Conservation (phyloP, 768 basidiomycete genomes). For the Termitomyces sp. region DNA sequence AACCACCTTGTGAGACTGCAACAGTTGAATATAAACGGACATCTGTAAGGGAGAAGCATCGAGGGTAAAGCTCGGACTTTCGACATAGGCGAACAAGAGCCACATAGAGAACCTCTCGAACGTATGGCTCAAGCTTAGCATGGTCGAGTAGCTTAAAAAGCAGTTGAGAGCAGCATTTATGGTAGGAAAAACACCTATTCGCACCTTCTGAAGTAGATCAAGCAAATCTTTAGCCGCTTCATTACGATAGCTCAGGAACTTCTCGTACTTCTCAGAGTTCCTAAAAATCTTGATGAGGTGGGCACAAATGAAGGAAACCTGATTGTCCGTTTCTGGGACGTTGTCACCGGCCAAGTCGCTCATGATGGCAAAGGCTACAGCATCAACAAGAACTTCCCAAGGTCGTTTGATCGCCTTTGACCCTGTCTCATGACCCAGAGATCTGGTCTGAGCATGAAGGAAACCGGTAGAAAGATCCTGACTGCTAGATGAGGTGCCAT, state of each 20-base stretch:
- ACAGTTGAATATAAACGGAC: not conserved
- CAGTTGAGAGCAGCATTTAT: not conserved
- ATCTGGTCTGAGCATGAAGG: not conserved
- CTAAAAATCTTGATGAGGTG: not conserved
- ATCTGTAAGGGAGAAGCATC: constrained; percentile 17
- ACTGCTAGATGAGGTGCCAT: not conserved
- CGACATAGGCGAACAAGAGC: too few relatives aligned
- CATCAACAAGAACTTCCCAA: not conserved
- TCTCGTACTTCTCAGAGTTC: not conserved
- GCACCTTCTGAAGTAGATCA: constrained; percentile 4
- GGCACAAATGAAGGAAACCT: not conserved
- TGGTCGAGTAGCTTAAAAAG: constrained; percentile 13
- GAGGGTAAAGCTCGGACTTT: constrained; percentile 24
- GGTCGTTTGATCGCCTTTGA: not conserved
- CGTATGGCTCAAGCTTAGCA: not conserved
- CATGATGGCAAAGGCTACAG: not conserved
- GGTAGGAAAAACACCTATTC: too few relatives aligned
- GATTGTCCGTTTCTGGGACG: not conserved
- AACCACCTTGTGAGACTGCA: constrained; percentile 17
- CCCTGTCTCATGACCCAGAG: not conserved
- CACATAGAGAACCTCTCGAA: constrained; percentile 11
- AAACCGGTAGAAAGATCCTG: not conserved
- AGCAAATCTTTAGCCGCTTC: constrained; percentile 4
- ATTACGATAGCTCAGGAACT: not conserved
- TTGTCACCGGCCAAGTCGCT: not conserved